Conservation (phyloP, 257 asterid genomes). For the Rhazya stricta region DNA sequence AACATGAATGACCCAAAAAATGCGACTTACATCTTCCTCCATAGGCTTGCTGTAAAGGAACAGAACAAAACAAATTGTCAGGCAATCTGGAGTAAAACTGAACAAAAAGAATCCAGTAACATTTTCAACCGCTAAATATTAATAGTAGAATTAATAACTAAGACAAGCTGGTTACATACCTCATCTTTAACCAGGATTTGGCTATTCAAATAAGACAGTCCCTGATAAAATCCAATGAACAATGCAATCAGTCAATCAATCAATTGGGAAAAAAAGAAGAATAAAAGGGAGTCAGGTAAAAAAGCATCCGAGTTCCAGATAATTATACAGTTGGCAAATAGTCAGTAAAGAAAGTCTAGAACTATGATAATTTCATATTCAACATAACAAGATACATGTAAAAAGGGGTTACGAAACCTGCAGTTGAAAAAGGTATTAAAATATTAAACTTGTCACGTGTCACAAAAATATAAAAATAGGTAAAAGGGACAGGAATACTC, state of each 20-base stretch:
- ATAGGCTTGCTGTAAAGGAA: conserved; percentile 52
- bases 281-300: neutral
- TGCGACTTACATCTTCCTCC: conserved; percentile 66
- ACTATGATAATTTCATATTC: too few species aligned
- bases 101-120: neutral
- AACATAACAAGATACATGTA: too few species aligned
- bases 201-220: neutral
- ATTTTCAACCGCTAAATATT: neutral
- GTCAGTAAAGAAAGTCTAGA: neutral
- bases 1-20: too few species aligned
- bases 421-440: too few species aligned
- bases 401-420: too few species aligned
- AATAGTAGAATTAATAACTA: neutral
- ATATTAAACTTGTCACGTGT: neutral
- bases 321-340: neutral
- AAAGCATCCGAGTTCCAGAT: neutral
- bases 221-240: neutral
- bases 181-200: neutral
- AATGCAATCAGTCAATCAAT: neutral
- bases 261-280: neutral
- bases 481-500: neutral
- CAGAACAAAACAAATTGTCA: neutral
- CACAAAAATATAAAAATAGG: neutral
- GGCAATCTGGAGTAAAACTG: too few species aligned
- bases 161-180: neutral